Percentiles rank a stretch among this genome's conserved stretches.
Conservation (phyloP, 306 rosid genomes). For the Ziziphus jujuba region DNA sequence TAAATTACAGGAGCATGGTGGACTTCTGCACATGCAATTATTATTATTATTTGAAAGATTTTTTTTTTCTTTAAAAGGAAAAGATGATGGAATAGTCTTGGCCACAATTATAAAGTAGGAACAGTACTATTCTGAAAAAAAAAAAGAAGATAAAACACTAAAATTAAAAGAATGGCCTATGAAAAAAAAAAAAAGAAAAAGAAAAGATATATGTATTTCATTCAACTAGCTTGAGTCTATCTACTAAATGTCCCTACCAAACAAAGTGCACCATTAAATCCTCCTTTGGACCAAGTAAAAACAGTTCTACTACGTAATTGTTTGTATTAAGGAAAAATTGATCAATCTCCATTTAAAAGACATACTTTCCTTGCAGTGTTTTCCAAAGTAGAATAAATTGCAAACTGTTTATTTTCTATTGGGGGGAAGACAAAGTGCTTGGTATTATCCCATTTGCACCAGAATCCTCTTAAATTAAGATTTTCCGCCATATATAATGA, state of each 20-base stretch:
- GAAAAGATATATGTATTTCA: neutral
- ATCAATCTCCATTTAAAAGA: too few relatives aligned
- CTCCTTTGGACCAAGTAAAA: neutral
- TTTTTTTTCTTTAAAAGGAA: neutral
- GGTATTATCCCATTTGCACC: too few relatives aligned
- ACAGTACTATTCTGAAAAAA: neutral
- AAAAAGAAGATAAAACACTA: neutral
- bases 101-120: too few relatives aligned
- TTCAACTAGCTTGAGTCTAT: neutral
- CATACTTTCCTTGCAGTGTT: too few relatives aligned
- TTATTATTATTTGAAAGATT: neutral
- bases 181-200: neutral
- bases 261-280: neutral
- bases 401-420: too few relatives aligned
- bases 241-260: neutral
- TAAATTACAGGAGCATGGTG: constrained; percentile 25
- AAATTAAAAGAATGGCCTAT: neutral
- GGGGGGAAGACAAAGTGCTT: too few relatives aligned
- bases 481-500: neutral
- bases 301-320: neutral
- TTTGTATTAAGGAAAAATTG: neutral
- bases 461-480: too few relatives aligned
- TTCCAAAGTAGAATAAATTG: too few relatives aligned
- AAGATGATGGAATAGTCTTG: neutral
- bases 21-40: constrained; percentile 21